phyloP scores from a whole-genome alignment of 257 asterid genomes.

The Capsicum chinense region DNA sequence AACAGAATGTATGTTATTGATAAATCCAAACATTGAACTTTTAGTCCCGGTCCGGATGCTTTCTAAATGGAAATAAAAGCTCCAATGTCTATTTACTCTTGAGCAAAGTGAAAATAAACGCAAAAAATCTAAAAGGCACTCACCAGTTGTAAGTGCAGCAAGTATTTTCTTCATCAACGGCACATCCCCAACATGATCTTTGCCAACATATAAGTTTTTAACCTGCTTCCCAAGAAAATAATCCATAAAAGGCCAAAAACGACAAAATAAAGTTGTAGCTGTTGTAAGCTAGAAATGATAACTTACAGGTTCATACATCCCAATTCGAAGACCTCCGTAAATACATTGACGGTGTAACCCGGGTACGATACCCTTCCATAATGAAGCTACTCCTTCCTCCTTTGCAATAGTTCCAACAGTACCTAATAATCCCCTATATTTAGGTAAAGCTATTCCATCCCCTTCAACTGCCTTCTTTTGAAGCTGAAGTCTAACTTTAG shows the following conservation, averaged over 20 bases:
- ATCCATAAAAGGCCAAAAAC: conserved; percentile 18
- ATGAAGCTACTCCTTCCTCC: conserved; percentile 84
- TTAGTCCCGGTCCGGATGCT: neutral
- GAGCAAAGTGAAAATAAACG: neutral
- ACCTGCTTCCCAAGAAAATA: conserved; percentile 51
- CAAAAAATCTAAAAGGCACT: conserved; percentile 37
- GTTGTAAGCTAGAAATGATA: neutral
- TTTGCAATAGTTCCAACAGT: conserved; percentile 95
- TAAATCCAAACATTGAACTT: conserved; percentile 8
- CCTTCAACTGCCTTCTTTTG: conserved; percentile 86
- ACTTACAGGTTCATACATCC: conserved; percentile 93
- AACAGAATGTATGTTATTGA: neutral
- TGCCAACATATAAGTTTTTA: conserved; percentile 77
- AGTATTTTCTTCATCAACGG: conserved; percentile 87
- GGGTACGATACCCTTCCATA: conserved; percentile 98
- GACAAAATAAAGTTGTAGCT: neutral
- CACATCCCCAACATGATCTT: conserved; percentile 96
- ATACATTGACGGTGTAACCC: conserved; percentile 96
- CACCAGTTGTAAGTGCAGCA: conserved; percentile 97
- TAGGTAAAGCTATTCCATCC: conserved; percentile 67
- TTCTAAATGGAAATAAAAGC: neutral
- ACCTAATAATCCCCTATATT: conserved; percentile 89
- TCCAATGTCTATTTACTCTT: neutral
- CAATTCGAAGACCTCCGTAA: conserved; percentile 93
- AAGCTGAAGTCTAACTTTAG: conserved; percentile 95